phyloP scores from a whole-genome alignment of 331 rosid genomes.

The Pyrus hybrid region DNA sequence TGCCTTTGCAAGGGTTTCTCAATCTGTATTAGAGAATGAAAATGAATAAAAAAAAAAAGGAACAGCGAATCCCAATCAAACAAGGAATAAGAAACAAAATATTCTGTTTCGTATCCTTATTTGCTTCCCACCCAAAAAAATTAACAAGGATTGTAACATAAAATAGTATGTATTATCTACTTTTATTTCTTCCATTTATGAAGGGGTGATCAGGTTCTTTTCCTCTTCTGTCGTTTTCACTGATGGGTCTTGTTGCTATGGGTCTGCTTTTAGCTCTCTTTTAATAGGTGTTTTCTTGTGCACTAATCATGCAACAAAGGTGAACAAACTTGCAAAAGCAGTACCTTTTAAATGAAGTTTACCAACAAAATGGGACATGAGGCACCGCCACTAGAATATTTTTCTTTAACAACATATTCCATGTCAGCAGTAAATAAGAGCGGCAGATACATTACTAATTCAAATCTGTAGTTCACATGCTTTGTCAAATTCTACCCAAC shows the following conservation, averaged over 20 bases:
- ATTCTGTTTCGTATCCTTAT: no score
- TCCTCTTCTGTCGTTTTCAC: not conserved
- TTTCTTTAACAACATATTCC: not conserved
- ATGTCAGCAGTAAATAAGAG: not conserved
- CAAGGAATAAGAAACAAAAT: not conserved
- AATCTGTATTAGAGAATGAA: constrained; percentile 38
- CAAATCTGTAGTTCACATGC: not conserved
- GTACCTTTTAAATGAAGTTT: not conserved
- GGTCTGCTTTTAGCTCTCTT: not conserved
- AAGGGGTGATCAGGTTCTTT: not conserved
- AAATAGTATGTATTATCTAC: no score
- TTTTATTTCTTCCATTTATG: not conserved
- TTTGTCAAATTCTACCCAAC: not conserved
- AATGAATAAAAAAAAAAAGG: not conserved
- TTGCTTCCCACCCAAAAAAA: no score
- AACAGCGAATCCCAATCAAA: not conserved
- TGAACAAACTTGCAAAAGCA: not conserved
- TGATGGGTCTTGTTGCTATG: not conserved
- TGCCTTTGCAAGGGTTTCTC: constrained; percentile 84
- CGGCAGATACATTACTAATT: not conserved
- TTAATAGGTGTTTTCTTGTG: not conserved
- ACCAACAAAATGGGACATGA: not conserved
- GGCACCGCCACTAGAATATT: not conserved
- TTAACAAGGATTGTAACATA: no score
- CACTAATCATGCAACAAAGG: not conserved